Evolutionary conservation across 257 asterid species (phyloP).

Genomic region (Rubia yunnanensis): DNA sequence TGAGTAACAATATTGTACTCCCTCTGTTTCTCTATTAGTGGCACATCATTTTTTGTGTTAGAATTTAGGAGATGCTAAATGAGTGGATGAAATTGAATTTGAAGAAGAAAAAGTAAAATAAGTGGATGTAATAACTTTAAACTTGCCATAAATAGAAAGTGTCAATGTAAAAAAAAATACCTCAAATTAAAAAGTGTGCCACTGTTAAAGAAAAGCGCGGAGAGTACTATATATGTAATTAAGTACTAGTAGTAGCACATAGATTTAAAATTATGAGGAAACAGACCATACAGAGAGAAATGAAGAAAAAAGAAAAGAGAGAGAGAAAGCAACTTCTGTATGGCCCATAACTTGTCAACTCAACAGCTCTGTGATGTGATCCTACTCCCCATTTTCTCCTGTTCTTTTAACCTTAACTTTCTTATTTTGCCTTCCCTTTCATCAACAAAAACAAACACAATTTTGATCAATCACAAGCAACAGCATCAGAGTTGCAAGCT

Average conservation of each 20-base stretch:
- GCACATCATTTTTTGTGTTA: too few relatives aligned
- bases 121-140: too few relatives aligned
- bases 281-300: constrained; percentile 7
- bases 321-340: constrained; percentile 45
- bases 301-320: constrained; percentile 18
- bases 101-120: too few relatives aligned
- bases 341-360: constrained; percentile 77
- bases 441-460: constrained; percentile 15
- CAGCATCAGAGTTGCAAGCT: constrained; percentile 1
- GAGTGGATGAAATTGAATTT: too few relatives aligned
- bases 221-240: neutral
- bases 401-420: constrained; percentile 28
- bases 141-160: too few relatives aligned
- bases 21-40: too few relatives aligned
- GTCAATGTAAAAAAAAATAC: too few relatives aligned
- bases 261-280: constrained; percentile 3
- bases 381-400: constrained; percentile 24
- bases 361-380: constrained; percentile 44
- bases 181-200: too few relatives aligned
- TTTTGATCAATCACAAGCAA: constrained; percentile 1
- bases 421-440: constrained; percentile 25
- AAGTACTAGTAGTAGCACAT: neutral
- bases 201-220: too few relatives aligned
- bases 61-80: too few relatives aligned
- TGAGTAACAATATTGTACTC: constrained; percentile 6